Percentiles rank a stretch among this genome's conserved stretches.
These are phyloP conservation scores for Paraphaeosphaeria sporulosa DNA, from an alignment of 2,329 filamentous ascomycete species.

Conservation along the genomic window DNA sequence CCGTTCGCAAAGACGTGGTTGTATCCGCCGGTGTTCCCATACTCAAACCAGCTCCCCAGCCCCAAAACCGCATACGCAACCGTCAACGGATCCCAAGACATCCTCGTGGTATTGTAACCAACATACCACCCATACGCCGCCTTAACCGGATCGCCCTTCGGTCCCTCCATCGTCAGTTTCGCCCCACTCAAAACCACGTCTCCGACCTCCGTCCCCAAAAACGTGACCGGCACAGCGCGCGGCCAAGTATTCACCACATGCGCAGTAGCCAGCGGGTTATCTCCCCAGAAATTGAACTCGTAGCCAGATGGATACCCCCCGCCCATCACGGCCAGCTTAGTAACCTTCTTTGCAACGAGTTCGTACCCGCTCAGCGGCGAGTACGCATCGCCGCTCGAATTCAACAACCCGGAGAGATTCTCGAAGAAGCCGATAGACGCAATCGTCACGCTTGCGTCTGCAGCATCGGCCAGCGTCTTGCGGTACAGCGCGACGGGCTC, in stretches of 20 bases:
- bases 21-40: conserved; percentile 49
- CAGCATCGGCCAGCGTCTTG: conserved; percentile 50
- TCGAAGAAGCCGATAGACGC: conserved; percentile 57
- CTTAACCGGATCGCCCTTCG: conserved; percentile 26
- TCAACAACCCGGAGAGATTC: conserved; percentile 58
- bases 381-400: conserved; percentile 53
- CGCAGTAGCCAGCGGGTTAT: conserved; percentile 48
- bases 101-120: conserved; percentile 26
- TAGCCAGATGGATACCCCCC: conserved; percentile 58
- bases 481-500: conserved; percentile 58
- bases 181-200: conserved; percentile 51
- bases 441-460: conserved; percentile 55
- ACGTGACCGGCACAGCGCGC: conserved; percentile 42
- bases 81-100: conserved; percentile 37
- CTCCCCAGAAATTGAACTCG: conserved; percentile 60
- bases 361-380: conserved; percentile 51
- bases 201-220: conserved; percentile 57
- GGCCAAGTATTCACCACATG: conserved; percentile 58
- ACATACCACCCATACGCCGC: conserved; percentile 33
- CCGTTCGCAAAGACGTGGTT: conserved; percentile 53
- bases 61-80: conserved; percentile 30
- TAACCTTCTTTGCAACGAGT: conserved; percentile 56
- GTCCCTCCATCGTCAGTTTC: conserved; percentile 37
- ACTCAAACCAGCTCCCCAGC: conserved; percentile 45
- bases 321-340: conserved; percentile 62